Percentiles rank a stretch among this genome's conserved stretches.
Evolutionary conservation across 805 yeast genomes (phyloP).

Genomic region (Candida quercuum): DNA sequence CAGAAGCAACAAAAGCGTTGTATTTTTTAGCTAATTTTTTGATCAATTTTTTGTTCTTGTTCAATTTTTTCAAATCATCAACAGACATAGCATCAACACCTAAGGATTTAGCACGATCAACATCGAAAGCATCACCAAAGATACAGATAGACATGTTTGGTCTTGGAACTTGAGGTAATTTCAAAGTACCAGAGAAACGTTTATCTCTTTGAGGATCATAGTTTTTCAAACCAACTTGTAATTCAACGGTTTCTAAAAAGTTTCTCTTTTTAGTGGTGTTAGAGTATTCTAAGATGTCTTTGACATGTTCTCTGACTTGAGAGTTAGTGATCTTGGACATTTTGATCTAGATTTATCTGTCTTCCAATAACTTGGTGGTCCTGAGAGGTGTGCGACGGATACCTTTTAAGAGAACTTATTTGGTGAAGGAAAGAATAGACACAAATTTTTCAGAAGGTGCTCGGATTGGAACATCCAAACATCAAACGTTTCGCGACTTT

Average conservation of each 20-base stretch:
- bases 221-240: constrained; percentile 99
- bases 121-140: constrained; percentile 99
- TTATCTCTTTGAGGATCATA: constrained; percentile 99
- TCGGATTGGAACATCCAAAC: constrained; percentile 1
- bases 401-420: background rate
- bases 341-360: constrained; percentile 38
- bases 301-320: constrained; percentile 96
- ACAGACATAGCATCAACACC: constrained; percentile 99
- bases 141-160: constrained; percentile 99
- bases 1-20: constrained; percentile 99
- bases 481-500: background rate
- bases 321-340: constrained; percentile 89
- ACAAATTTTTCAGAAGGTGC: background rate
- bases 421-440: background rate
- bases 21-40: constrained; percentile 99
- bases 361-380: constrained; percentile 71
- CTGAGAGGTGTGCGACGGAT: constrained; percentile 44
- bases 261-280: constrained; percentile 98
- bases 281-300: constrained; percentile 85
- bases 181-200: constrained; percentile 99
- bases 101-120: constrained; percentile 99
- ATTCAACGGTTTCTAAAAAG: constrained; percentile 99
- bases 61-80: constrained; percentile 98
- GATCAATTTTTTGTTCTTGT: constrained; percentile 99
- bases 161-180: constrained; percentile 98